Base-by-base conservation (phyloP, 2,329 filamentous ascomycete species). In the Fusarium transvaalense region DNA sequence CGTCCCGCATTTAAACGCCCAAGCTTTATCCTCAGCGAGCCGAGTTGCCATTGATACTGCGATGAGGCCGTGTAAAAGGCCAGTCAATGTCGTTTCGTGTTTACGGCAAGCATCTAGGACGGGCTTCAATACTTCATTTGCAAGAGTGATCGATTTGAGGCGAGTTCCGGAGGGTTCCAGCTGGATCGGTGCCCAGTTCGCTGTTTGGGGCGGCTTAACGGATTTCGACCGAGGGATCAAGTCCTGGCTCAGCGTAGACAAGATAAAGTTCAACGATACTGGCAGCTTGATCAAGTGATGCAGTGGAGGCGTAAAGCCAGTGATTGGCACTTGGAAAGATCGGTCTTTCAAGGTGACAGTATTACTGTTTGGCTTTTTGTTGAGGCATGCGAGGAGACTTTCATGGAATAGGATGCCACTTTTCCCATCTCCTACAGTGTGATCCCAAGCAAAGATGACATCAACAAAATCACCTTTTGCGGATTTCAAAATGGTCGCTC, bases 371-470 rank as follows among this genome's bases (percentile, higher is more conserved):
- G 19, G 6, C 13, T 27, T 13, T 6, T 27, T 10, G 27, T 64
- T 68, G 9, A 68, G 51, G 17, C 41, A 35, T 3, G n/a, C 23
- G 3, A 64, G 52, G 0, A 68, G 17, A 17, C 39, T 68, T 1
- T 61, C 38, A 0, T 64, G 59, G 3, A 68, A 68, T 0, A 68
- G 14, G 6, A 56, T 61, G 0, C 65, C 65, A 14, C 65, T 64
- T 3, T 68, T 68, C 1, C 65, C 65, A 27, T 68, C 65, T 5
- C 41, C 65, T 0, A 56, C 21, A 1, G 65, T 64, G 15, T 68
- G 65, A 3, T 68, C 59, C 65, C 65, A 68, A 1, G 64, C 64
- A 42, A 68, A 68, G 4, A 68, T 10, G 2, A 68, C 2, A 12
- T 68, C 65, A 1, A 68, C 29, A 10, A 56, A 68, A 5, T 41